Evolutionary conservation across 257 asterid species (phyloP).

Genomic region (Petunia secreta): DNA sequence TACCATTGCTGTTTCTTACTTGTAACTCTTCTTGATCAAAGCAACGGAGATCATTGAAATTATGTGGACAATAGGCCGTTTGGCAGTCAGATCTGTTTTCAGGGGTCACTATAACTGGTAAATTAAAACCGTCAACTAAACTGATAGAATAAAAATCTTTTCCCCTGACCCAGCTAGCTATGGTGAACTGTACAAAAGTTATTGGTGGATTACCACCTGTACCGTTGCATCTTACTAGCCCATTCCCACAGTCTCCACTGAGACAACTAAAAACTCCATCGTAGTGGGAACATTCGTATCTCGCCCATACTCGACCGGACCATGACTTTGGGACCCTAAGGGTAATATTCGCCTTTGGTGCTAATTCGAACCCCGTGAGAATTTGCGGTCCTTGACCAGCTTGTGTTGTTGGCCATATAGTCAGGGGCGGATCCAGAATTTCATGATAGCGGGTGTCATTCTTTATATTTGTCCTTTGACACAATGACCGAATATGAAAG

Average conservation of each 20-base stretch:
- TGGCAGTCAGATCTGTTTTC: conserved; percentile 22
- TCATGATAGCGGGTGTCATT: no score
- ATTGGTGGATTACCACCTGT: conserved; percentile 48
- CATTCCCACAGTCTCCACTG: conserved; percentile 49
- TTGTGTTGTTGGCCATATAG: conserved; percentile 59
- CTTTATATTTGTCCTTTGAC: no score
- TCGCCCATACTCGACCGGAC: conserved; percentile 63
- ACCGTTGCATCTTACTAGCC: conserved; percentile 43
- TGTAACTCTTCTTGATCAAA: conserved; percentile 38
- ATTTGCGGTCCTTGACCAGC: conserved; percentile 37
- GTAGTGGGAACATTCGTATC: conserved; percentile 39
- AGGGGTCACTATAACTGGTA: conserved; percentile 40
- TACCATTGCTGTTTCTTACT: conserved; percentile 21
- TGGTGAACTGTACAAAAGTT: conserved; percentile 45
- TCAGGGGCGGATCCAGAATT: no score
- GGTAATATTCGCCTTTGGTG: conserved; percentile 29
- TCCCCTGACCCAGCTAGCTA: conserved; percentile 27
- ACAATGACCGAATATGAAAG: no score
- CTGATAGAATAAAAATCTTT: conserved; percentile 54
- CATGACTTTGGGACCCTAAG: conserved; percentile 38
- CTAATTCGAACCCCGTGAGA: conserved; percentile 48
- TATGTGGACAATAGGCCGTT: conserved; percentile 32
- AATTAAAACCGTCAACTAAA: conserved; percentile 59
- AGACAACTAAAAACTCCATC: conserved; percentile 39
- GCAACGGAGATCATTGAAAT: conserved; percentile 30